These are phyloP conservation scores for Talaromyces borbonicus DNA, from an alignment of 495 filamentous ascomycete genomes.

Conservation along the genomic window DNA sequence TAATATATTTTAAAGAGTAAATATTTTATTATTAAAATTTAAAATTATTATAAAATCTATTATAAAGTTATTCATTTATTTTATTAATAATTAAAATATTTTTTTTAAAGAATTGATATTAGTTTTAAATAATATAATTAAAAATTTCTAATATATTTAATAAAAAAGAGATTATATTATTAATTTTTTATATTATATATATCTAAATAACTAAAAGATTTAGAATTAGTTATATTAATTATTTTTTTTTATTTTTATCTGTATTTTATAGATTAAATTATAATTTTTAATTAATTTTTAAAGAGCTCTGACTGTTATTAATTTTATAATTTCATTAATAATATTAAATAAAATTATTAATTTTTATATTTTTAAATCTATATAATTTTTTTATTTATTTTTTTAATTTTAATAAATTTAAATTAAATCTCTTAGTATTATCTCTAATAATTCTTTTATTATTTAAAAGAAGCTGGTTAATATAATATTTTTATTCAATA, in stretches of 20 bases:
- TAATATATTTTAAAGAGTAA: too few species aligned
- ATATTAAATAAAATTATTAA: too few species aligned
- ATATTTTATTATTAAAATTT: not conserved
- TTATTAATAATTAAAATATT: slow-evolving; percentile 8
- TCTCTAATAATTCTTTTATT: too few species aligned
- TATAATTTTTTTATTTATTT: too few species aligned
- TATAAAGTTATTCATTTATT: not conserved
- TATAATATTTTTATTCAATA: too few species aligned
- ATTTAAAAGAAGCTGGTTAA: too few species aligned
- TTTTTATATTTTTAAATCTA: too few species aligned
- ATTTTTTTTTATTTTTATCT: slow-evolving; percentile 7
- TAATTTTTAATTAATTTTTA: slow-evolving; percentile 6
- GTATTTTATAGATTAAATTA: slow-evolving; percentile 2
- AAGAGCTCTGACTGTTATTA: slow-evolving; percentile 4
- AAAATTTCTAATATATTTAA: slow-evolving; percentile 6
- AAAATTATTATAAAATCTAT: not conserved
- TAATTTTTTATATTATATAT: too few species aligned
- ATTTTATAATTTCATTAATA: slow-evolving; percentile 5
- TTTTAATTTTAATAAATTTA: too few species aligned
- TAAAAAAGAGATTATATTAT: too few species aligned
- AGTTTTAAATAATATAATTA: slow-evolving; percentile 7
- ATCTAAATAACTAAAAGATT: slow-evolving; percentile 1
- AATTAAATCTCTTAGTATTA: slow-evolving; percentile 6
- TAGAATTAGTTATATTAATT: slow-evolving; percentile 2
- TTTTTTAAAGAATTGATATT: slow-evolving; percentile 7